phyloP scores from a whole-genome alignment of 176 grass and related monocot genomes.

The Leersia perrieri region DNA sequence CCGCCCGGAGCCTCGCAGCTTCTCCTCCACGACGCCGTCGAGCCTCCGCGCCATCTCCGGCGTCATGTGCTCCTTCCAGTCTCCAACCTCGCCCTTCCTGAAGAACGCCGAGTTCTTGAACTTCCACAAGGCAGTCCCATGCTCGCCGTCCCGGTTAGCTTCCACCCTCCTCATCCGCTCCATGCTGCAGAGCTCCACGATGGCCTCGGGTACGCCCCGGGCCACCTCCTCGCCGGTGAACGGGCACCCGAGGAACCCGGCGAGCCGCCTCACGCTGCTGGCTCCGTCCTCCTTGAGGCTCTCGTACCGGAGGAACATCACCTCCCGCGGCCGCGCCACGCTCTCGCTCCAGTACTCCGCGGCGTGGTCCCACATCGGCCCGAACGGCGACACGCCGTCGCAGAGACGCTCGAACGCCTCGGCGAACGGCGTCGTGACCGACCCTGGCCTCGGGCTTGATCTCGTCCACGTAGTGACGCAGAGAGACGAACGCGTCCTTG shows the following conservation, averaged over 20 bases:
- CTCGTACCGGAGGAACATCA: slow-evolving; percentile 55
- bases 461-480: slow-evolving; percentile 26
- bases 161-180: slow-evolving; percentile 20
- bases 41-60: slow-evolving; percentile 36
- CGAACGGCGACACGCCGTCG: slow-evolving; percentile 34
- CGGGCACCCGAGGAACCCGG: slow-evolving; percentile 42
- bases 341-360: slow-evolving; percentile 52
- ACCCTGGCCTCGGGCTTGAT: not conserved
- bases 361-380: slow-evolving; percentile 43
- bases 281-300: slow-evolving; percentile 27
- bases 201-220: slow-evolving; percentile 10
- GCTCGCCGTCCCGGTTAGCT: slow-evolving; percentile 31
- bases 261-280: slow-evolving; percentile 17
- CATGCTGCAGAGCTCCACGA: slow-evolving; percentile 27
- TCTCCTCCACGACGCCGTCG: slow-evolving; percentile 36
- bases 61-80: slow-evolving; percentile 47
- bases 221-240: slow-evolving; percentile 32
- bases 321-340: slow-evolving; percentile 15
- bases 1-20: slow-evolving; percentile 36
- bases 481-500: slow-evolving; percentile 59
- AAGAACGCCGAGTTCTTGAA: slow-evolving; percentile 48
- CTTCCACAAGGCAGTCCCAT: not conserved
- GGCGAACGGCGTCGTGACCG: not conserved
- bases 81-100: slow-evolving; percentile 42
- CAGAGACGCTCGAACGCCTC: slow-evolving; percentile 25